Base-by-base conservation (phyloP, 2,329 filamentous ascomycete genomes). In the Talaromyces sp. region DNA sequence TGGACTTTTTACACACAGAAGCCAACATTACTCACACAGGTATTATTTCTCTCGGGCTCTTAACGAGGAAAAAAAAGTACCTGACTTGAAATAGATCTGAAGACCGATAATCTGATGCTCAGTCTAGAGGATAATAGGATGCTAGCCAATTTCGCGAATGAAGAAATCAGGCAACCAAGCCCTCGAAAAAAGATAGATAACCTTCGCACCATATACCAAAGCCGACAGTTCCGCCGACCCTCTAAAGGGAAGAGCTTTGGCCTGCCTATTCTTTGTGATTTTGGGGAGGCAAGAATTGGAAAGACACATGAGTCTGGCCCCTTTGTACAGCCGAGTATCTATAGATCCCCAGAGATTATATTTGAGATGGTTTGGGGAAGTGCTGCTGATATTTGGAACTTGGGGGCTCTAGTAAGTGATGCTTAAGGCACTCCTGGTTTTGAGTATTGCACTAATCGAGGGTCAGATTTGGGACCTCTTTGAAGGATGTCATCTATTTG, bases 311-410 rank as follows among this genome's bases (percentile, higher is more conserved):
- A 63, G 14, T 57, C 71, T 56, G 56, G 82, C 70, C 62, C 76
- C 60, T 53, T 76, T 65, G 57, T 82, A 71, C 54, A 84, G 33
- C 65, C 67, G 6, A 55, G 65, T 51, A 60, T 69, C 19, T 70
- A 70, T 32, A 49, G 65, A 44, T 64, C 65, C 2, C 64, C 67
- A 11, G 66, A 82, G 59, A 73, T 81, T 5, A 77, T 81, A 4
- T 64, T 82, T 3, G 64, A 73, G 57, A 68, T 70, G 11, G 65
- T 70, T 0, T 82, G 78, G 79, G 66, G 65, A 1, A 77, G 74
- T 47, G 54, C 69, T 20, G 64, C 80, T 24, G 79, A 82, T 64
- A 77, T 82, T 43, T 82, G 79, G 79, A 80, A 77, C 44, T 63
- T 73, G 2, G 79, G 74, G 0, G 72, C 71, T 47, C 71, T 82